Percentiles rank a stretch among this genome's conserved stretches.
Evolutionary conservation across 2,329 filamentous ascomycete species (phyloP).

Genomic region (Penicillium glabrum): DNA sequence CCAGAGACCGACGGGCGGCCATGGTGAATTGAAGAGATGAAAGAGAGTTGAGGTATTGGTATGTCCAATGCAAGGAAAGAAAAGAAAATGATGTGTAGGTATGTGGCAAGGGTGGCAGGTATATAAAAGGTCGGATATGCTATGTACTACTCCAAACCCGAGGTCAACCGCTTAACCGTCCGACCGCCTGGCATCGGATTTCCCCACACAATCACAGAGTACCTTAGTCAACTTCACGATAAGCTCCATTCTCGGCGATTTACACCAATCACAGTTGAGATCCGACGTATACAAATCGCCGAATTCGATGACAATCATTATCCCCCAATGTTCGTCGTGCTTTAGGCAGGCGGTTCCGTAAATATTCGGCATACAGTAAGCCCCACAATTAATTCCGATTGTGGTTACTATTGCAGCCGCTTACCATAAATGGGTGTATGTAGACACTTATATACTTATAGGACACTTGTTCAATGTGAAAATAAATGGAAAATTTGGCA

Average conservation of each 20-base stretch:
- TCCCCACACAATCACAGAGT: conserved; percentile 10
- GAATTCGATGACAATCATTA: conserved; percentile 1
- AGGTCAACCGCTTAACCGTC: conserved; percentile 8
- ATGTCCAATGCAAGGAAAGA: background rate
- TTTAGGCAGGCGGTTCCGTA: conserved; percentile 10
- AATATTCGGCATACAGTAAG: background rate
- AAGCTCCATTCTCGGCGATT: conserved; percentile 18
- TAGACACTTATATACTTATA: background rate
- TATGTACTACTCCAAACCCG: conserved; percentile 21
- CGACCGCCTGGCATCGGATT: conserved; percentile 9
- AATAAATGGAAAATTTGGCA: background rate
- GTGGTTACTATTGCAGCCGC: background rate
- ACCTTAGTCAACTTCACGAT: conserved; percentile 11
- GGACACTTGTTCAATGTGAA: background rate
- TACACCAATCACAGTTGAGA: conserved; percentile 11
- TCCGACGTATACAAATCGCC: conserved; percentile 5
- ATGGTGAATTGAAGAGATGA: conserved; percentile 23
- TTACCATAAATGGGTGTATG: background rate
- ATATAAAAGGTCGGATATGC: conserved; percentile 7
- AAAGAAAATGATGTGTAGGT: background rate
- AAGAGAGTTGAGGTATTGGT: background rate
- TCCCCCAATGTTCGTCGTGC: background rate
- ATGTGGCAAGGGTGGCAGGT: background rate
- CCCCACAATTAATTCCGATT: background rate
- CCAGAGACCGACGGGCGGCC: conserved; percentile 39